A percentile compares a stretch with the other conserved stretches of the same genome.
Conservation (phyloP, 331 rosid species). For the Pyrus hybrid region DNA sequence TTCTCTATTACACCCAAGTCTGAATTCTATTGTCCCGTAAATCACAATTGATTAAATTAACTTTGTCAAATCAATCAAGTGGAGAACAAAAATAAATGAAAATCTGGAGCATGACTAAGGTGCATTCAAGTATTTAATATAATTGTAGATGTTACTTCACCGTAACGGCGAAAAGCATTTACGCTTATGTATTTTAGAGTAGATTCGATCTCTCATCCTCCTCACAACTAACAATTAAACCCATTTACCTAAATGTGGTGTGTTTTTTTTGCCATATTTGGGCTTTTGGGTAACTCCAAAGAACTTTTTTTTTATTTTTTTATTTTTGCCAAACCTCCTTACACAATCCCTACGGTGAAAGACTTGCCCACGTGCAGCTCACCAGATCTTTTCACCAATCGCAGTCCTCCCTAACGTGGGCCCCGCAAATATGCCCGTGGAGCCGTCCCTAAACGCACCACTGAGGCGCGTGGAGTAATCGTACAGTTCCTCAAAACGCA, state of each 20-base stretch:
- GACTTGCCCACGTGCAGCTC: constrained; percentile 25
- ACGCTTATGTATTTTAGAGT: no score
- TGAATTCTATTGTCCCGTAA: no score
- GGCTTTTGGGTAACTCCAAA: constrained; percentile 15
- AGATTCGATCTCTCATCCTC: no score
- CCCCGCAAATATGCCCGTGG: not conserved
- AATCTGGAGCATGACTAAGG: no score
- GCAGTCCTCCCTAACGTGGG: not conserved
- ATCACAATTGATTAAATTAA: no score
- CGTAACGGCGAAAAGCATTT: fast-evolving
- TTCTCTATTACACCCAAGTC: not conserved
- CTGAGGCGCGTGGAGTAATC: constrained; percentile 21
- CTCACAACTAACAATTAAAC: no score
- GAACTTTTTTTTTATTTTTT: not conserved
- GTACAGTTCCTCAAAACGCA: not conserved
- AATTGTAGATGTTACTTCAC: fast-evolving
- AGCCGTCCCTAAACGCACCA: constrained; percentile 11
- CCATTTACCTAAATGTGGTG: no score
- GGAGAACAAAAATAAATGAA: no score
- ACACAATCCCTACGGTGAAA: not conserved
- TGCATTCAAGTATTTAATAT: no score
- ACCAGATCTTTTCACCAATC: constrained; percentile 24
- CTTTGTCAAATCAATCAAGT: no score
- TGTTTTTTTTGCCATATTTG: not conserved
- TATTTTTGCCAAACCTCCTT: no score